phyloP scores from a whole-genome alignment of 805 yeast genomes.

The Metschnikowia peoriensis region DNA sequence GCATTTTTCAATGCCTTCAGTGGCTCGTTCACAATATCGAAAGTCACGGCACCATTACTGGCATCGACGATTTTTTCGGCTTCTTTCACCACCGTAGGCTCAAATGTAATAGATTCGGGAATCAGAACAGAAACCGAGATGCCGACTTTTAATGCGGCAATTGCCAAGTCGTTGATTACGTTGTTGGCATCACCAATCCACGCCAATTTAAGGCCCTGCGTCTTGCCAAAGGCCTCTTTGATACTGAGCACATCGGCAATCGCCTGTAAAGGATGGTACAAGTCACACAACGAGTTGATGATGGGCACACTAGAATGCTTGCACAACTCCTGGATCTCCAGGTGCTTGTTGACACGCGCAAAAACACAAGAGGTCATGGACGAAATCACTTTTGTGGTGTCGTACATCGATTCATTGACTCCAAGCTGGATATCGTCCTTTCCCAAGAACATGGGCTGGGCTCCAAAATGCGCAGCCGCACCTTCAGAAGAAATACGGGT shows the following conservation, averaged over 20 bases:
- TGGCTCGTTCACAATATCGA: conserved; percentile 71
- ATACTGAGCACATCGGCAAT: conserved; percentile 88
- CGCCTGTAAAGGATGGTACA: conserved; percentile 92
- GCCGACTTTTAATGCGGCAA: conserved; percentile 83
- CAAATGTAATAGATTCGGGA: conserved; percentile 71
- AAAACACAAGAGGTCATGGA: conserved; percentile 97
- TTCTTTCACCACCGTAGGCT: conserved; percentile 47
- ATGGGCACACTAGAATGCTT: conserved; percentile 85
- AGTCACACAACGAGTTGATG: conserved; percentile 90
- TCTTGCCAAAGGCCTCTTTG: conserved; percentile 65
- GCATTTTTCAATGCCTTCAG: conserved; percentile 69
- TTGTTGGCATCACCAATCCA: conserved; percentile 98
- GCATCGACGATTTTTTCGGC: conserved; percentile 51
- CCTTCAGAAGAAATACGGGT: conserved; percentile 94
- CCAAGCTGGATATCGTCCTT: conserved; percentile 96
- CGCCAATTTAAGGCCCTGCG: conserved; percentile 68
- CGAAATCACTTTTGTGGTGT: conserved; percentile 83
- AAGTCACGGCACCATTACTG: conserved; percentile 38
- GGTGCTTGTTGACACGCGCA: conserved; percentile 90
- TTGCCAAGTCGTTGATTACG: conserved; percentile 88
- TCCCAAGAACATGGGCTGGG: conserved; percentile 94
- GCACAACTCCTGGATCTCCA: conserved; percentile 76
- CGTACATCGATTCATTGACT: conserved; percentile 87
- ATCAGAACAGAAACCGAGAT: conserved; percentile 82
- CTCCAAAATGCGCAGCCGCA: conserved; percentile 90